Conservation (phyloP, 352 stramenopile genomes). For the Globisporangium abappressorium region DNA sequence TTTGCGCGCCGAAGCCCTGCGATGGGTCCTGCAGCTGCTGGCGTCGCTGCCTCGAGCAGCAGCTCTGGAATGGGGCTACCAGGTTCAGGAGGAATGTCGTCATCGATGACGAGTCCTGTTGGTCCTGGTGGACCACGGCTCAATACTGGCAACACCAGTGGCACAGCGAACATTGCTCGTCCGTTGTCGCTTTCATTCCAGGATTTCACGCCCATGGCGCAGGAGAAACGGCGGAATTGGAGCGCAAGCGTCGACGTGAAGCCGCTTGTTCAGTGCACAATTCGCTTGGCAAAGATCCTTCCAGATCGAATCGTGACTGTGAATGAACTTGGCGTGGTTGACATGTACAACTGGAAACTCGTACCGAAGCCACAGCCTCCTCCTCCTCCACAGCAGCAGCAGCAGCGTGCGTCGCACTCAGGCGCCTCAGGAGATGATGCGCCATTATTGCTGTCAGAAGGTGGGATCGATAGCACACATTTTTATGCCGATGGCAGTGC, state of each 20-base stretch:
- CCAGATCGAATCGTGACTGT: constrained; percentile 75
- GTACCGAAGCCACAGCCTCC: constrained; percentile 41
- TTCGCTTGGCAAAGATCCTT: constrained; percentile 70
- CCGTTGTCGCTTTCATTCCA: constrained; percentile 68
- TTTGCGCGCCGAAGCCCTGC: constrained; percentile 23
- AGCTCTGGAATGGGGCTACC: not conserved
- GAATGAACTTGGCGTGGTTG: constrained; percentile 83
- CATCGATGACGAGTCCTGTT: constrained; percentile 17
- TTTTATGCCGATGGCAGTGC: not conserved
- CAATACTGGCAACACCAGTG: constrained; percentile 1
- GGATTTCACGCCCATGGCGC: constrained; percentile 42
- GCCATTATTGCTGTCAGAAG: not conserved
- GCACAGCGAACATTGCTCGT: constrained; percentile 30
- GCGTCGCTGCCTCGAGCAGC: constrained; percentile 1
- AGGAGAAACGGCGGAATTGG: constrained; percentile 61
- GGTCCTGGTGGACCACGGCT: not conserved
- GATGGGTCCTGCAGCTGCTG: constrained; percentile 11
- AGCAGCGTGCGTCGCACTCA: not conserved
- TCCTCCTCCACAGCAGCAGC: not conserved
- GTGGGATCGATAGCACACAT: not conserved
- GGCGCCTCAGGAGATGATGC: not conserved
- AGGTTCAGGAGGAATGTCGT: not conserved
- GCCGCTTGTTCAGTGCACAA: constrained; percentile 47
- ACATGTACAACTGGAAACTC: constrained; percentile 85
- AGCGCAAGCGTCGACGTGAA: constrained; percentile 59